Conservation (phyloP, 2,329 filamentous ascomycete genomes). For the Ophiostoma pallidulum region DNA sequence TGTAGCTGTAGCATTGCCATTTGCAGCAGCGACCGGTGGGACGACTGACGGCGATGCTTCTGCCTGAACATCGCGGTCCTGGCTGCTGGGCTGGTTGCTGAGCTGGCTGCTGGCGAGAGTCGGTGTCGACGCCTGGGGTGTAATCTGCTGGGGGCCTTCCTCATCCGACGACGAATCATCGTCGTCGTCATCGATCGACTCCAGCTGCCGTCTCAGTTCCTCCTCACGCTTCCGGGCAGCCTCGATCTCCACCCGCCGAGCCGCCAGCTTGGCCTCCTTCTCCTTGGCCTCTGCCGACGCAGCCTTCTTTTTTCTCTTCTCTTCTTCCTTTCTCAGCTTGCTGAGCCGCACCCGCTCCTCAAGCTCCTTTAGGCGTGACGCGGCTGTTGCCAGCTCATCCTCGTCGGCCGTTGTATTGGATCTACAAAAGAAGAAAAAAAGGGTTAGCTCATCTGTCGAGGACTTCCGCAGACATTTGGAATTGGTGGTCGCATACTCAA, state of each 20-base stretch:
- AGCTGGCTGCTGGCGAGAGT: conserved; percentile 42
- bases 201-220: conserved; percentile 79
- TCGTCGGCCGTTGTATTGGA: conserved; percentile 65
- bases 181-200: conserved; percentile 60
- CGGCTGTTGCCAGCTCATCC: conserved; percentile 68
- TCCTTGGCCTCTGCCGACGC: conserved; percentile 79
- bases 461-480: no score
- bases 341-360: conserved; percentile 90
- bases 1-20: conserved; percentile 45
- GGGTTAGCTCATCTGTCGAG: conserved; percentile 25
- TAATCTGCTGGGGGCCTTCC: conserved; percentile 61
- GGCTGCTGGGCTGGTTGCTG: conserved; percentile 42
- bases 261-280: conserved; percentile 74
- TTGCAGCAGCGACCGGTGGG: conserved; percentile 20
- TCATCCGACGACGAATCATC: conserved; percentile 61
- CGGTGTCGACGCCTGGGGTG: conserved; percentile 50
- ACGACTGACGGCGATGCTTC: conserved; percentile 34
- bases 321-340: conserved; percentile 93
- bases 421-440: conserved; percentile 38
- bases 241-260: conserved; percentile 84
- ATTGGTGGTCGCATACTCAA: conserved; percentile 61
- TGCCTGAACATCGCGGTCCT: conserved; percentile 44
- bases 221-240: conserved; percentile 82
- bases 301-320: conserved; percentile 86
- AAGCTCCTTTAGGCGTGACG: conserved; percentile 74